These are phyloP conservation scores for Ogataea pini DNA, from an alignment of 805 yeast genomes.

Conservation along the genomic window DNA sequence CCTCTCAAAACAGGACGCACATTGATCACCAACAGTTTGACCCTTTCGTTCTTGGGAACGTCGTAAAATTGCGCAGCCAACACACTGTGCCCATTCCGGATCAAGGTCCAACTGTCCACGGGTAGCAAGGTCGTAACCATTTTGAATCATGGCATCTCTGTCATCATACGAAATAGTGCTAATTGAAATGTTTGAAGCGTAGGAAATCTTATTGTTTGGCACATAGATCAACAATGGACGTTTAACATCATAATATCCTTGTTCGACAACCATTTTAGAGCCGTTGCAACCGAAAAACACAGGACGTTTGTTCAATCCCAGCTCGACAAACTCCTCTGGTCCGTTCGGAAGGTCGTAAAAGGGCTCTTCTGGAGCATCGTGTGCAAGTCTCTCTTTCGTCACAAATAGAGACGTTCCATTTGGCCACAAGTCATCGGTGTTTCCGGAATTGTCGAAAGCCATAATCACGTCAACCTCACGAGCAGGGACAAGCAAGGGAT, in stretches of 20 bases:
- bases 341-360: constrained; percentile 74
- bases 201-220: constrained; percentile 65
- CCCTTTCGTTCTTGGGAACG: constrained; percentile 70
- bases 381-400: constrained; percentile 51
- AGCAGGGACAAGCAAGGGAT: constrained; percentile 59
- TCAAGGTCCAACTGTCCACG: constrained; percentile 61
- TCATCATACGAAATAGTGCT: constrained; percentile 55
- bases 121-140: constrained; percentile 71
- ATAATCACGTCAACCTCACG: constrained; percentile 62
- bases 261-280: constrained; percentile 45
- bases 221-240: constrained; percentile 76
- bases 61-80: constrained; percentile 79
- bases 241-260: constrained; percentile 33
- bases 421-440: constrained; percentile 61
- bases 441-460: constrained; percentile 66
- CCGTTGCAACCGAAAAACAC: constrained; percentile 82
- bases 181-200: constrained; percentile 63
- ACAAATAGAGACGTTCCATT: constrained; percentile 56
- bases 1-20: constrained; percentile 62
- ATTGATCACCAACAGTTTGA: constrained; percentile 56
- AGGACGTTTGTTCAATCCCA: constrained; percentile 63
- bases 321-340: constrained; percentile 51
- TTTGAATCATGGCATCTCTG: constrained; percentile 57
- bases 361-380: constrained; percentile 51
- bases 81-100: constrained; percentile 66